These are phyloP conservation scores for Penicillium nucicola DNA, from an alignment of 495 filamentous ascomycete species.

Conservation along the genomic window DNA sequence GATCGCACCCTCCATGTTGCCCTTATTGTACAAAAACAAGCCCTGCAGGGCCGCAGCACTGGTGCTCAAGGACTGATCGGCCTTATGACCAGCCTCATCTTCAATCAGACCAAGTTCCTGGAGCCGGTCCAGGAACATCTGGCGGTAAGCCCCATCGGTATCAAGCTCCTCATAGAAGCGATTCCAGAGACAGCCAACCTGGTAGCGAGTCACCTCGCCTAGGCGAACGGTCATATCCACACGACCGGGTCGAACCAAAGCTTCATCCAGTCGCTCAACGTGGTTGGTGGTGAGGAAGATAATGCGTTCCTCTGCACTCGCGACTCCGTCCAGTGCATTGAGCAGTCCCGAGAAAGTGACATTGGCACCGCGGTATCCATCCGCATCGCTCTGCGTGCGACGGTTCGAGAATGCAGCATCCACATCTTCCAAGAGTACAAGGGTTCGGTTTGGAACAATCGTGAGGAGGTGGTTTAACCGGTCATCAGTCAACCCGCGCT, in stretches of 20 bases:
- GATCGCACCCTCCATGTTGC: conserved; percentile 82
- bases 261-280: conserved; percentile 81
- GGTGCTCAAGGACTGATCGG: conserved; percentile 45
- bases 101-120: conserved; percentile 51
- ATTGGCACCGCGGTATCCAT: conserved; percentile 85
- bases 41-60: conserved; percentile 92
- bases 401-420: conserved; percentile 89
- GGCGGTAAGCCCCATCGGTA: conserved; percentile 46
- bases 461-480: conserved; percentile 83
- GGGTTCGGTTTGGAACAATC: conserved; percentile 79
- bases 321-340: conserved; percentile 91
- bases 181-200: conserved; percentile 86
- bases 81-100: conserved; percentile 41
- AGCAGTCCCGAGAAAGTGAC: conserved; percentile 94
- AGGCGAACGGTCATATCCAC: conserved; percentile 92
- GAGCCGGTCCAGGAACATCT: conserved; percentile 48
- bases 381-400: conserved; percentile 64
- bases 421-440: conserved; percentile 89
- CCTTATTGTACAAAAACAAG: conserved; percentile 91
- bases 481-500: conserved; percentile 91
- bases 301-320: conserved; percentile 91
- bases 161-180: conserved; percentile 90
- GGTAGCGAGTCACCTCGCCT: conserved; percentile 80
- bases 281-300: conserved; percentile 96
- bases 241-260: conserved; percentile 83